Evolutionary conservation across 768 basidiomycete genomes (phyloP).

Genomic region (Pleurotus eryngii): DNA sequence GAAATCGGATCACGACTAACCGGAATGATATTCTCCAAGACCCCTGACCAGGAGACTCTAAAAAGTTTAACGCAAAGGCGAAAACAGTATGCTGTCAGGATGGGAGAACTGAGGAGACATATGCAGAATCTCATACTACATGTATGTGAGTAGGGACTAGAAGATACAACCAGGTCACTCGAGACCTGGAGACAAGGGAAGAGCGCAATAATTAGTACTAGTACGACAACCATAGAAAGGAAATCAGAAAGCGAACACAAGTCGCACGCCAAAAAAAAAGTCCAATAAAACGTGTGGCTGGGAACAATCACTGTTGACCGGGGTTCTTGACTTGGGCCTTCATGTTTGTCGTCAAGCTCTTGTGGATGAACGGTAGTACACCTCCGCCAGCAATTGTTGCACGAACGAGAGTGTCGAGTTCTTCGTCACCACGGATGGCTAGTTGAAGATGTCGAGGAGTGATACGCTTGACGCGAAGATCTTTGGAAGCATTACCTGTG

Average conservation of each 20-base stretch:
- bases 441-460: conserved; percentile 94
- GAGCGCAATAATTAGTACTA: conserved; percentile 5
- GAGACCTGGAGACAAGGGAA: neutral
- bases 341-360: conserved; percentile 60
- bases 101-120: neutral
- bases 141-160: neutral
- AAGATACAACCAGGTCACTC: conserved; percentile 1
- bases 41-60: no score
- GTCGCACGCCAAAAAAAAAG: neutral
- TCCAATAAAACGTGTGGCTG: neutral
- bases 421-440: conserved; percentile 95
- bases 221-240: conserved; percentile 1
- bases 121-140: neutral
- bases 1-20: no score
- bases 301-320: conserved; percentile 16
- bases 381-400: conserved; percentile 93
- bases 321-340: conserved; percentile 48
- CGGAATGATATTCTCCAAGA: no score
- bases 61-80: neutral
- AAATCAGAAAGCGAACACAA: neutral
- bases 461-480: conserved; percentile 95
- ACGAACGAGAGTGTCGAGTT: conserved; percentile 91
- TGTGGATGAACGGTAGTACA: conserved; percentile 87
- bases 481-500: conserved; percentile 93
- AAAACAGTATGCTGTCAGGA: neutral